Base-by-base conservation (phyloP, 2,329 filamentous ascomycete genomes). In the Sarocladiaceae sp. region DNA sequence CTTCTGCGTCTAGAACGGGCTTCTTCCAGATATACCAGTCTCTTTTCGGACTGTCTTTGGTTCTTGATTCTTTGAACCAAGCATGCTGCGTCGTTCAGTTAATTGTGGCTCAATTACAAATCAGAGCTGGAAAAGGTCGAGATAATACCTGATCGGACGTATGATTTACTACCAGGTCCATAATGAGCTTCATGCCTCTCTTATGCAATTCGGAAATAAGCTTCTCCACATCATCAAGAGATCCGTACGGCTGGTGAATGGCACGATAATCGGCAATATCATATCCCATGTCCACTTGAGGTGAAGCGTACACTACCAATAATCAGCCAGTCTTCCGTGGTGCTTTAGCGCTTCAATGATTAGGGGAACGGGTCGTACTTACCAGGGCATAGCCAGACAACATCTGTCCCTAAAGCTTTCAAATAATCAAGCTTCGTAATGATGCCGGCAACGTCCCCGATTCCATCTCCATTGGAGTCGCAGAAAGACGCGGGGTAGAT, bases 1-100 rank as follows among this genome's bases (percentile, higher is more conserved):
- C 72, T 17, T 67, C 51, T 0, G 54, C 51, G 23, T 67, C 67
- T 44, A 59, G 70, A 46, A 66, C 71, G 1, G 74, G 68, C 1
- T 74, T 70, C 2, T 71, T 66, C 78, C 78, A 82, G 59, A 80
- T 74, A 57, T 80, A 81, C 77, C 78, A 82, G 52, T 80, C 73
- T 28, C 76, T 65, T 54, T 79, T 80, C 0, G 69, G 63, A n/a
- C 70, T 76, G n/a, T 66, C 61, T 57, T 66, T 76, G 1, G 74
- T 77, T 1, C 69, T 72, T 1, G 78, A 81, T 56, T 83, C 78
- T 54, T 69, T 64, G 60, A 84, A 85, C 82, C 81, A 82, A 29
- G 67, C 62, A 59, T 83, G 79, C 67, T 37, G n/a, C 6, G 35
- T n/a, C 6, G 6, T 37, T 10, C 11, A 37, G n/a, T n/a, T n/a